A percentile compares a stretch with the other conserved stretches of the same genome.
Evolutionary conservation across 306 rosid genomes (phyloP).

Genomic region (Quillaja saponaria): DNA sequence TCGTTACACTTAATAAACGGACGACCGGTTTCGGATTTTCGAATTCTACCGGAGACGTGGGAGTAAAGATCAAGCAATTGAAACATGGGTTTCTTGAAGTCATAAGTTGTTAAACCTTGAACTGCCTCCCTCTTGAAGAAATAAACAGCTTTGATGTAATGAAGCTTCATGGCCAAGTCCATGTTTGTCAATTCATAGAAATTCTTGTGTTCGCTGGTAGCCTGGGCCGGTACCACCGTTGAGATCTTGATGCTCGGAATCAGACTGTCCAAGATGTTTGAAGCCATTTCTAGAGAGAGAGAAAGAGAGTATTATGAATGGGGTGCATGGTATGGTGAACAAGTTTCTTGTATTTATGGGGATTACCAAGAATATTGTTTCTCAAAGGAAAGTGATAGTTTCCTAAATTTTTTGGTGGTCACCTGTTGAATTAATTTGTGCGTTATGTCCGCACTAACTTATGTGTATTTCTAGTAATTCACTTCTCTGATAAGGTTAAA

Average conservation of each 20-base stretch:
- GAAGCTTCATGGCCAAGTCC: conserved; percentile 73
- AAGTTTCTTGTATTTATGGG: too few species aligned
- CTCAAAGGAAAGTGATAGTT: too few species aligned
- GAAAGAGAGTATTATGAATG: neutral
- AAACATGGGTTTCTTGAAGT: conserved; percentile 69
- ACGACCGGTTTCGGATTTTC: conserved; percentile 41
- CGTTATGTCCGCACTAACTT: too few species aligned
- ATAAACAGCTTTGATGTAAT: conserved; percentile 61
- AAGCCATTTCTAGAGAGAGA: conserved; percentile 26
- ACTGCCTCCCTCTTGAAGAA: conserved; percentile 54
- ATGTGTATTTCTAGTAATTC: too few species aligned
- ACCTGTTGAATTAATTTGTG: too few species aligned
- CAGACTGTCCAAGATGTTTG: conserved; percentile 18
- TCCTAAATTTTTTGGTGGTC: too few species aligned
- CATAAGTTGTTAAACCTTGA: conserved; percentile 39
- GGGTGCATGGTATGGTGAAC: too few species aligned
- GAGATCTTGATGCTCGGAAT: conserved; percentile 40
- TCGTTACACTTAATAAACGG: conserved; percentile 78
- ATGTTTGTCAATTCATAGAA: conserved; percentile 43
- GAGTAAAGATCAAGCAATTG: conserved; percentile 41
- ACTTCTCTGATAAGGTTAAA: too few species aligned
- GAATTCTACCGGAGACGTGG: conserved; percentile 58
- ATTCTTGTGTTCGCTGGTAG: conserved; percentile 31
- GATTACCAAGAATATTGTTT: too few species aligned
- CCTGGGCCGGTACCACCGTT: conserved; percentile 70